A percentile compares a stretch with the other conserved stretches of the same genome.
phyloP scores from a whole-genome alignment of 169 alveolate species.

The Eimeria necatrix region DNA sequence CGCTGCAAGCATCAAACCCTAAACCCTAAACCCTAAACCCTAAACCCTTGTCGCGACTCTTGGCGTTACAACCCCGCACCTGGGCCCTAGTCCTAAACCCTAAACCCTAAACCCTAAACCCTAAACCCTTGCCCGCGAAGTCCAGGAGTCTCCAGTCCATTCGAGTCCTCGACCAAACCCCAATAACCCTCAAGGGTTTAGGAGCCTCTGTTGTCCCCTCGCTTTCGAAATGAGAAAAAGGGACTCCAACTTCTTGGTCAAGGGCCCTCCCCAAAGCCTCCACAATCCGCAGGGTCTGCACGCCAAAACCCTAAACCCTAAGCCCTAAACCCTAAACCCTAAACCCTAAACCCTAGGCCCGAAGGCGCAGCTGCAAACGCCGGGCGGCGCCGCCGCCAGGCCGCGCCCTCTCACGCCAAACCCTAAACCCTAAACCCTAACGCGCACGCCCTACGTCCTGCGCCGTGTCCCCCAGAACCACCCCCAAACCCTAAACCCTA shows the following conservation, averaged over 20 bases:
- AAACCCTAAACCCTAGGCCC: slow-evolving; percentile 13
- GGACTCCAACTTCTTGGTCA: slow-evolving; percentile 9
- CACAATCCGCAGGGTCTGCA: slow-evolving; percentile 59
- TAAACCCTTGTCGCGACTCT: background rate
- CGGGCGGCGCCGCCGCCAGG: background rate
- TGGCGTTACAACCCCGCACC: background rate
- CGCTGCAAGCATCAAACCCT: slow-evolving; percentile 57
- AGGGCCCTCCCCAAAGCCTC: slow-evolving; percentile 55
- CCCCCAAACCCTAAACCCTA: background rate
- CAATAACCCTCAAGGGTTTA: slow-evolving; percentile 44
- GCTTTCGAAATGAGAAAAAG: background rate
- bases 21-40: slow-evolving; percentile 27
- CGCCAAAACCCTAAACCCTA: slow-evolving; percentile 12
- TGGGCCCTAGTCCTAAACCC: background rate
- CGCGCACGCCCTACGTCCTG: background rate
- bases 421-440: background rate
- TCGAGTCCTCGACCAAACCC: slow-evolving; percentile 25
- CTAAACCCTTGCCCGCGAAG: slow-evolving; percentile 54
- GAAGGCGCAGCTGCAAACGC: background rate
- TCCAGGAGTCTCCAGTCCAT: slow-evolving; percentile 50
- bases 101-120: slow-evolving; percentile 36
- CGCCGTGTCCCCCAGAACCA: background rate
- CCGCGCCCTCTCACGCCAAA: no score
- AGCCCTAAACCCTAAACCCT: slow-evolving; percentile 11
- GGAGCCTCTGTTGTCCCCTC: background rate